Conservation (phyloP, 768 basidiomycete species). For the Macrolepiota albuminosa region DNA sequence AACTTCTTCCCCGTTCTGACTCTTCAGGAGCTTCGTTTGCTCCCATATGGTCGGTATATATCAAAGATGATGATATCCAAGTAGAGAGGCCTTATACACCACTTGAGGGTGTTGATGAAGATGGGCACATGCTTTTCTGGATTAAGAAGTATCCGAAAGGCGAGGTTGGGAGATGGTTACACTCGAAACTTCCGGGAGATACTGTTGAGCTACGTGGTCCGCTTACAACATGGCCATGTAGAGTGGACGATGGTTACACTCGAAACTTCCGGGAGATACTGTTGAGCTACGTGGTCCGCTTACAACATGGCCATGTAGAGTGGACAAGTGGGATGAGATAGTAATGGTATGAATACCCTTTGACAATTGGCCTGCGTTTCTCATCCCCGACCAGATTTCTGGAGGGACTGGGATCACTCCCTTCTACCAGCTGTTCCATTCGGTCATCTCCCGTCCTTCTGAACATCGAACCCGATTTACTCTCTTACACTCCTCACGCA, state of each 20-base stretch:
- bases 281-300: conserved; percentile 78
- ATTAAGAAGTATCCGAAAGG: conserved; percentile 74
- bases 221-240: conserved; percentile 60
- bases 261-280: conserved; percentile 57
- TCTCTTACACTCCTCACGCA: conserved; percentile 66
- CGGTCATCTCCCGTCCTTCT: conserved; percentile 35
- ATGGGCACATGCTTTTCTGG: conserved; percentile 74
- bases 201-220: conserved; percentile 75
- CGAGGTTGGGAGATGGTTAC: conserved; percentile 82
- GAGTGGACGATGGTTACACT: conserved; percentile 63
- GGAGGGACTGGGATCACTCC: conserved; percentile 88
- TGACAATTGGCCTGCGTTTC: background rate
- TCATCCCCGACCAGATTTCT: conserved; percentile 53
- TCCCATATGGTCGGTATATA: conserved; percentile 71
- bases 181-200: conserved; percentile 63
- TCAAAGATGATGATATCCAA: conserved; percentile 87
- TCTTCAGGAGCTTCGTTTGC: conserved; percentile 16
- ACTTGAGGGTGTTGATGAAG: conserved; percentile 59
- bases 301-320: conserved; percentile 57
- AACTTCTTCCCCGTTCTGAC: conserved; percentile 27
- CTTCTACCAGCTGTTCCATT: conserved; percentile 72
- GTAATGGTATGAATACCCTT: conserved; percentile 52
- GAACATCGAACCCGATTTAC: conserved; percentile 52
- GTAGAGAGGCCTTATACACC: conserved; percentile 86
- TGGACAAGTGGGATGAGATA: conserved; percentile 67